Evolutionary conservation across 768 basidiomycete species (phyloP).

Genomic region (Xerocomus brunneocitrinus): DNA sequence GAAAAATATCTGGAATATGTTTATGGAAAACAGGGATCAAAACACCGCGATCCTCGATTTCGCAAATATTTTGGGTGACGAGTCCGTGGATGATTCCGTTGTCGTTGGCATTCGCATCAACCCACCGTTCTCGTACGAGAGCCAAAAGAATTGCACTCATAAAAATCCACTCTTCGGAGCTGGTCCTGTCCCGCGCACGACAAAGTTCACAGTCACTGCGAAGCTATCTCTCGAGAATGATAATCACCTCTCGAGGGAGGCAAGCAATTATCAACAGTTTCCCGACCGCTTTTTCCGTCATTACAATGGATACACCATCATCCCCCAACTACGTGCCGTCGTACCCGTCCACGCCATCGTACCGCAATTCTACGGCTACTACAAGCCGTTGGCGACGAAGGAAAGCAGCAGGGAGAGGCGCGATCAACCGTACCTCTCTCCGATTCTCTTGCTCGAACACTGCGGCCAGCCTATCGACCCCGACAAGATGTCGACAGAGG

Average conservation of each 20-base stretch:
- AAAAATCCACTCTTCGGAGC: neutral
- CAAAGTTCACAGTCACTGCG: slow-evolving; percentile 39
- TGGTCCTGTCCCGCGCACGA: slow-evolving; percentile 23
- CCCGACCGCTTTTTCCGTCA: slow-evolving; percentile 27
- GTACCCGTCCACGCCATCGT: slow-evolving; percentile 48
- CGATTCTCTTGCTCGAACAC: slow-evolving; percentile 45
- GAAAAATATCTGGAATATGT: neutral
- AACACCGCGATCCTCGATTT: neutral
- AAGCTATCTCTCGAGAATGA: slow-evolving; percentile 42
- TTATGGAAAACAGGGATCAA: neutral
- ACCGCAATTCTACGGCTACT: slow-evolving; percentile 65
- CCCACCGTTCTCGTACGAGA: slow-evolving; percentile 13
- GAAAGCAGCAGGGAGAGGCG: neutral
- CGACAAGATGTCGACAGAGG: slow-evolving; percentile 32
- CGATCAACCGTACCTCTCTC: slow-evolving; percentile 26
- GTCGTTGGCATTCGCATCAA: slow-evolving; percentile 10
- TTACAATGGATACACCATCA: slow-evolving; percentile 23
- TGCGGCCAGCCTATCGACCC: slow-evolving; percentile 38
- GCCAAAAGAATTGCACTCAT: slow-evolving; percentile 11
- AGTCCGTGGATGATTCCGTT: neutral
- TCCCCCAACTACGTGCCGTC: slow-evolving; percentile 34
- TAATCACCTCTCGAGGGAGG: slow-evolving; percentile 32
- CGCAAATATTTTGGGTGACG: neutral
- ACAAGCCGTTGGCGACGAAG: slow-evolving; percentile 25
- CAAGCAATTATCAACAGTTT: slow-evolving; percentile 24